Base-by-base conservation (phyloP, 2,329 filamentous ascomycete genomes). In the Cladosporium sphaerospermum region DNA sequence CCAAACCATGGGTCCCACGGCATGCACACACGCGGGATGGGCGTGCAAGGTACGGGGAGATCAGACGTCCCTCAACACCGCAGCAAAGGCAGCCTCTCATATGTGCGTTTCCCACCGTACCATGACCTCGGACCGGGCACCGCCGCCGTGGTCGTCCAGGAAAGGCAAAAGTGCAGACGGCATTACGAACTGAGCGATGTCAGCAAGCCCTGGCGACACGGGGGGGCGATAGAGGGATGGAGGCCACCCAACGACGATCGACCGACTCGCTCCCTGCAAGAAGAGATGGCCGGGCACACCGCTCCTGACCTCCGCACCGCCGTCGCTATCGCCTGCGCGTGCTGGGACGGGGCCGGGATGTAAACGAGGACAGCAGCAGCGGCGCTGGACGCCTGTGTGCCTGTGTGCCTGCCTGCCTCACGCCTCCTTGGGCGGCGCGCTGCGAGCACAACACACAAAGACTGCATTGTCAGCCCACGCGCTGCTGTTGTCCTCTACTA, bases 391-490 rank as follows among this genome's bases (percentile, higher is more conserved):
- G 11, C 39, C 39, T 16, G 11, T 18, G 16, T 18, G 13, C 39
- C n/a, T 18, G 39, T 16, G 34, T 48, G 34, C 14, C 37, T 11
- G 36, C 34, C 34, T 36, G 34, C 34, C 34, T 36, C 23, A 28
- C 23, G 23, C 23, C 23, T 28, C 23, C 23, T 11, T 36, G 34
- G 9, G 34, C 18, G 18, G 18, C 18, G 28, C 37, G 41, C 41
- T 13, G 37, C 23, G 19, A 34, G 41, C 4, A 31, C 37, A 49
- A 49, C 4, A 31, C 37, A 49, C 46, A 49, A 49, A 49, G 46
- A 14, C 37, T 32, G 46, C 46, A 40, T 49, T 49, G 46, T 49
- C 46, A 33, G 46, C 46, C n/a, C 23, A 28, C 23, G 5, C 19
- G 13, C 13, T 18, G 18, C 16, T 47, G 16, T 34, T 47, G 45